Base-by-base conservation (phyloP, 106 monocot genomes). In the Xerophyta viscosa region DNA sequence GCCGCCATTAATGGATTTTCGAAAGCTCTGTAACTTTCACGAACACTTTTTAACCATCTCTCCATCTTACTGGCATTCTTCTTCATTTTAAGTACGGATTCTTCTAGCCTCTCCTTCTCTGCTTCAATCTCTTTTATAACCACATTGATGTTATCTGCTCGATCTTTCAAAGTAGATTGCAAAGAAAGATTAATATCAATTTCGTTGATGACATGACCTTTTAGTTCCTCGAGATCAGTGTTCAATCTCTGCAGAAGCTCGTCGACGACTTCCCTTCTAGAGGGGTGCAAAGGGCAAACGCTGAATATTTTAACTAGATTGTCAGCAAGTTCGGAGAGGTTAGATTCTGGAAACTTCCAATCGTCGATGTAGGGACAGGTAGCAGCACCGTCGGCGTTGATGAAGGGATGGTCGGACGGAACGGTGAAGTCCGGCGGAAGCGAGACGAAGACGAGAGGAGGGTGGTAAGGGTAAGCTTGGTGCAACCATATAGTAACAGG, bases 241-340 rank as follows among this genome's bases (percentile, higher is more conserved):
- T 11, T 33, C 11, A 33, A 5, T 33, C 33, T 33, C 33, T 11
- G 11, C 11, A 33, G 5, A 5, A 33, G 11, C 33, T 33, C 33
- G 11, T 33, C 33, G 7, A 33, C 33, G 33, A 33, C 7, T 11
- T 33, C 33, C 33, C 33, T 33, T 33, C 33, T 33, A 33, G 33
- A 33, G 8, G 43, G 0, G 42, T 27, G 45, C 20, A 50, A 52
- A 9, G 23, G 58, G 29, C 48, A 63, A n/a, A 31, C 8, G 0
- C 6, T 27, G 51, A 75, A 63, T 29, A 63, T 31, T 7, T 30
- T 45, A 36, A 68, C 29, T 23, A 75, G 68, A 51, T 75, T 53
- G 14, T 52, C 25, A n/a, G 43, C 75, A 8, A 75, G 57, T 8
- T 53, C 75, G 43, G 31, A 4, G 26, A 68, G 68, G 57, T 68